Base-by-base conservation (phyloP, 1,284 basidiomycete genomes). In the Phlebopus sp. region DNA sequence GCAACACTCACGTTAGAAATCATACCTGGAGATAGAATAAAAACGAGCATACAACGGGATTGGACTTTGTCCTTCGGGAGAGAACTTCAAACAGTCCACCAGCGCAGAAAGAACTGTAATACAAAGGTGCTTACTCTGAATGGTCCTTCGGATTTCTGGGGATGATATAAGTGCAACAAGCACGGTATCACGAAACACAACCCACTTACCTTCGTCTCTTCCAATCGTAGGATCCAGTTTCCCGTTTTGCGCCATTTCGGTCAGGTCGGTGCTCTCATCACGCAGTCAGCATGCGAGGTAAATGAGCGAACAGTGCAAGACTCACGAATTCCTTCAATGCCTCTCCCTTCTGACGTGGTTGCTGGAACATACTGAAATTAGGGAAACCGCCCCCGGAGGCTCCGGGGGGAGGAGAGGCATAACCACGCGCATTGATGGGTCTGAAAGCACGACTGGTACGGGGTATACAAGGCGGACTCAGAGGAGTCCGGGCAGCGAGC, bases 141-240 rank as follows among this genome's bases (percentile, higher is more conserved):
- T 89, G 0, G 91, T 92, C 38, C 94, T 74, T 18, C 88, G 79
- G 53, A 97, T 96, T 70, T 97, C 95, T 82, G 23, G 29, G 37
- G 6, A 27, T 14, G 17, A n/a, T n/a, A 29, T 53, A 19, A 49
- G 41, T 10, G 37, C 11, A 30, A 17, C 5, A 5, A 19, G 15
- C 11, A 11, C 15, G 31, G 5, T 15, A 48, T 11, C 18, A 13
- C 6, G 40, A 42, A 17, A 25, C 6, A 15, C 37, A 15, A 5
- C 48, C 49, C 46, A 56, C 71, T 21, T 49, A 76, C 85, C 87
- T 70, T 92, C 89, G 57, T 93, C 91, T 57, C 92, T 73, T 2
- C 92, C 92, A 63, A 96, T 95, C 7, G 85, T 86, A 1, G 93
- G 93, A 66, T 96, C 93, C 4, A 96, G 74, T 64, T 93, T 92